These are phyloP conservation scores for Trichoderma sp. DNA, from an alignment of 2,329 filamentous ascomycete species.

Conservation along the genomic window DNA sequence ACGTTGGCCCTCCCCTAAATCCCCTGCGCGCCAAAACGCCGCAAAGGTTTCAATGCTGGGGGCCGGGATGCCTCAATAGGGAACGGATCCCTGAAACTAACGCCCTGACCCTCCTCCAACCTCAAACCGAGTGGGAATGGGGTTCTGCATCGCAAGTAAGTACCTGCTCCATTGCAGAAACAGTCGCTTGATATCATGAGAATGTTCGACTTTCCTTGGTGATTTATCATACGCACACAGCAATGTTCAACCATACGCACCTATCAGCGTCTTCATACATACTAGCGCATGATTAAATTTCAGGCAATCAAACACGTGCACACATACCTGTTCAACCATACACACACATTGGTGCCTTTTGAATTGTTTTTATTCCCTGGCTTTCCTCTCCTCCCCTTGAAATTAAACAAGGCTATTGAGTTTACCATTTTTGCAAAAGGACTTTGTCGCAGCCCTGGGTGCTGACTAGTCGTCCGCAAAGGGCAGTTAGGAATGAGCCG, in stretches of 20 bases:
- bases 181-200: neutral
- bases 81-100: constrained; percentile 23
- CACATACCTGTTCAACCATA: too few relatives aligned
- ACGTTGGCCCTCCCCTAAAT: constrained; percentile 16
- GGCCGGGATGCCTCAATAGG: constrained; percentile 10
- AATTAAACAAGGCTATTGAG: neutral
- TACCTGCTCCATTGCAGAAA: neutral
- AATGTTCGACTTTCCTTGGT: neutral
- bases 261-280: too few relatives aligned
- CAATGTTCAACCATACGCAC: too few relatives aligned
- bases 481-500: constrained; percentile 13
- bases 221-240: too few relatives aligned
- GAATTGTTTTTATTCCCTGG: neutral
- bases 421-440: too few relatives aligned
- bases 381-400: neutral
- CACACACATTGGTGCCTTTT: neutral
- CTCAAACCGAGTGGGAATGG: constrained; percentile 2
- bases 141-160: neutral
- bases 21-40: constrained; percentile 1
- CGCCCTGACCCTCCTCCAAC: constrained; percentile 11
- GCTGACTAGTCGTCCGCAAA: neutral
- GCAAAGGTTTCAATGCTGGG: neutral
- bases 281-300: too few relatives aligned
- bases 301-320: too few relatives aligned
- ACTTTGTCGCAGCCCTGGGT: too few relatives aligned